Percentiles rank a stretch among this genome's conserved stretches.
Evolutionary conservation across 1,284 basidiomycete genomes (phyloP).

Genomic region (Puccinia polysora): DNA sequence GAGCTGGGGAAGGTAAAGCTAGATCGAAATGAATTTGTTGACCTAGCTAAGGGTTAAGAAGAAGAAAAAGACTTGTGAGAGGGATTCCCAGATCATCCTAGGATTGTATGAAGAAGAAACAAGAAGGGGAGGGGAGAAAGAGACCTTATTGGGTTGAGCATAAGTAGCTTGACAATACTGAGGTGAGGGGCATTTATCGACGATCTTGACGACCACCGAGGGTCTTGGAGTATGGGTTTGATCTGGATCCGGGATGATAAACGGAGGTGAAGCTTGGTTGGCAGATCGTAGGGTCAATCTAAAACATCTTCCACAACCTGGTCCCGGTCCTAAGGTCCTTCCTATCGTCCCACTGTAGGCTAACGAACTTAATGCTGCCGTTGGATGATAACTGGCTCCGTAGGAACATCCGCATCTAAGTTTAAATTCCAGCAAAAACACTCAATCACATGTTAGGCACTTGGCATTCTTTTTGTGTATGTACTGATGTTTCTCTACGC

Average conservation of each 20-base stretch:
- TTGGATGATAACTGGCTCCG: slow-evolving; percentile 22
- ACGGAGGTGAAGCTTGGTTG: slow-evolving; percentile 5
- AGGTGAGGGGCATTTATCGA: slow-evolving; percentile 39
- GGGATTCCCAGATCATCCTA: no score
- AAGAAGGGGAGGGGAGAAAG: not conserved
- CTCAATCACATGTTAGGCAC: no score
- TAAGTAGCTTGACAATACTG: slow-evolving; percentile 27
- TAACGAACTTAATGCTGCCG: slow-evolving; percentile 31
- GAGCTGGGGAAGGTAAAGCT: slow-evolving; percentile 30
- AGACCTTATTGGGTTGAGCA: slow-evolving; percentile 4
- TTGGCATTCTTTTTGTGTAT: no score
- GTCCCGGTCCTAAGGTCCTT: slow-evolving; percentile 9
- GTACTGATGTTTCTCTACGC: no score
- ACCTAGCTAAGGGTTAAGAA: slow-evolving; percentile 5
- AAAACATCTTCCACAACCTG: slow-evolving; percentile 34
- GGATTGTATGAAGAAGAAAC: no score
- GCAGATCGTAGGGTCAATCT: slow-evolving; percentile 8
- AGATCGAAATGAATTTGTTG: slow-evolving; percentile 32
- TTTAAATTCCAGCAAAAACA: not conserved
- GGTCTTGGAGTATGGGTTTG: not conserved
- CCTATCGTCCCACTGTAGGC: slow-evolving; percentile 18
- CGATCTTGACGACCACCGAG: slow-evolving; percentile 35
- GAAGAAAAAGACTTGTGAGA: no score
- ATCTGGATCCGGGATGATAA: slow-evolving; percentile 13
- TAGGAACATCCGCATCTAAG: slow-evolving; percentile 33